phyloP scores from a whole-genome alignment of 768 basidiomycete genomes.

The Boletellus emodensis region DNA sequence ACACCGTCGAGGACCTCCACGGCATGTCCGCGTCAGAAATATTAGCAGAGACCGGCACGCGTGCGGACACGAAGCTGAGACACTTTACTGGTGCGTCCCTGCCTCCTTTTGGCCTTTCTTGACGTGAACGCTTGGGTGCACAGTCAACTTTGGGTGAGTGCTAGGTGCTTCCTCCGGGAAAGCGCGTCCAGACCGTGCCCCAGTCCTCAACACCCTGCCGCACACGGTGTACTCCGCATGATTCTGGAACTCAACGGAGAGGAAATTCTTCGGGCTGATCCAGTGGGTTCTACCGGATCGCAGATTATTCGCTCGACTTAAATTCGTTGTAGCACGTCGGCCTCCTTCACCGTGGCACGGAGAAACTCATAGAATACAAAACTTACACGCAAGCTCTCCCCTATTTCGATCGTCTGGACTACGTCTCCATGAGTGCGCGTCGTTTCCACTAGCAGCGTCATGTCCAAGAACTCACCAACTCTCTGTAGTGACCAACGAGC shows the following conservation, averaged over 20 bases:
- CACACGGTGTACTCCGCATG: conserved; percentile 96
- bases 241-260: conserved; percentile 98
- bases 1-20: conserved; percentile 82
- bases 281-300: conserved; percentile 41
- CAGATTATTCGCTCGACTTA: conserved; percentile 4
- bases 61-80: conserved; percentile 76
- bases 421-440: conserved; percentile 95
- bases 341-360: conserved; percentile 93
- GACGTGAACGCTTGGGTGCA: conserved; percentile 5
- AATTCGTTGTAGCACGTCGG: conserved; percentile 73
- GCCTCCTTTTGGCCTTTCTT: background rate
- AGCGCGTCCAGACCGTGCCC: background rate
- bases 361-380: conserved; percentile 99
- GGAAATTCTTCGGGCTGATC: conserved; percentile 84
- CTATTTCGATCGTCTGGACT: conserved; percentile 98
- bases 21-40: conserved; percentile 76
- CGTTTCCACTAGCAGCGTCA: background rate
- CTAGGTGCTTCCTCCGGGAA: background rate
- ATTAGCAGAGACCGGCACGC: conserved; percentile 65
- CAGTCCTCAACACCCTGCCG: conserved; percentile 92
- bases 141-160: conserved; percentile 88
- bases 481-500: conserved; percentile 93
- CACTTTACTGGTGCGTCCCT: conserved; percentile 82
- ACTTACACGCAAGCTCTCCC: conserved; percentile 96
- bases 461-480: conserved; percentile 2